A percentile compares a stretch with the other conserved stretches of the same genome.
These are phyloP conservation scores for Amphirosellinia nigrospora DNA, from an alignment of 495 filamentous ascomycete genomes.

Conservation along the genomic window DNA sequence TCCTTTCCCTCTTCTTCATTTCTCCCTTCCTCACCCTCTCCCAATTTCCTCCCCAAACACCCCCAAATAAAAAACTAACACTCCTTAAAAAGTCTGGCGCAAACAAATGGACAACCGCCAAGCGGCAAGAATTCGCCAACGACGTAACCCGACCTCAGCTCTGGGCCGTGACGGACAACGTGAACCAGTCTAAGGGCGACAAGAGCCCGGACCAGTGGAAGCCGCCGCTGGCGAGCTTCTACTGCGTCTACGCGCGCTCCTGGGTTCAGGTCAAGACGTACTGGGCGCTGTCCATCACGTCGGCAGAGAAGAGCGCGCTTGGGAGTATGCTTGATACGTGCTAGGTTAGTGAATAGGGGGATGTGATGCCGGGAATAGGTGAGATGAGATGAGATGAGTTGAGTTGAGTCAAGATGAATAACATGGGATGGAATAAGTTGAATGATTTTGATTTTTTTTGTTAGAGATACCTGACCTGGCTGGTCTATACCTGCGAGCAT, in stretches of 20 bases:
- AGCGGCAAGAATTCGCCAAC: conserved; percentile 72
- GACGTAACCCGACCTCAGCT: conserved; percentile 73
- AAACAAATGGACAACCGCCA: conserved; percentile 63
- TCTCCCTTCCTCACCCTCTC: no score
- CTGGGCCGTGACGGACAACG: conserved; percentile 74
- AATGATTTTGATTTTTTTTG: not conserved
- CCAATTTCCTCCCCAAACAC: no score
- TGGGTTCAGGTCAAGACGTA: conserved; percentile 74
- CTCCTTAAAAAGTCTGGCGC: conserved; percentile 59
- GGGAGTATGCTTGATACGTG: conserved; percentile 69
- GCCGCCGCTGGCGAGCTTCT: conserved; percentile 68
- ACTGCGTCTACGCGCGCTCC: conserved; percentile 75
- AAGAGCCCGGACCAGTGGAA: conserved; percentile 75
- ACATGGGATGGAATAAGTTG: not conserved
- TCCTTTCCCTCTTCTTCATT: not conserved
- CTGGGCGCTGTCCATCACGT: conserved; percentile 63
- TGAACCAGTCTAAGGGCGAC: conserved; percentile 74
- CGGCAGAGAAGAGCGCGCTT: conserved; percentile 67
- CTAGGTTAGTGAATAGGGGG: conserved; percentile 37
- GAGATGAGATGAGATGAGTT: no score
- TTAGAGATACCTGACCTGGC: not conserved
- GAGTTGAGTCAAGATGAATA: no score
- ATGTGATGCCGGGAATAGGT: no score
- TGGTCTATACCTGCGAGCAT: not conserved
- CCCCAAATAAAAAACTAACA: not conserved